phyloP scores from a whole-genome alignment of 2,329 filamentous ascomycete genomes.

The Didymella arachidicola region DNA sequence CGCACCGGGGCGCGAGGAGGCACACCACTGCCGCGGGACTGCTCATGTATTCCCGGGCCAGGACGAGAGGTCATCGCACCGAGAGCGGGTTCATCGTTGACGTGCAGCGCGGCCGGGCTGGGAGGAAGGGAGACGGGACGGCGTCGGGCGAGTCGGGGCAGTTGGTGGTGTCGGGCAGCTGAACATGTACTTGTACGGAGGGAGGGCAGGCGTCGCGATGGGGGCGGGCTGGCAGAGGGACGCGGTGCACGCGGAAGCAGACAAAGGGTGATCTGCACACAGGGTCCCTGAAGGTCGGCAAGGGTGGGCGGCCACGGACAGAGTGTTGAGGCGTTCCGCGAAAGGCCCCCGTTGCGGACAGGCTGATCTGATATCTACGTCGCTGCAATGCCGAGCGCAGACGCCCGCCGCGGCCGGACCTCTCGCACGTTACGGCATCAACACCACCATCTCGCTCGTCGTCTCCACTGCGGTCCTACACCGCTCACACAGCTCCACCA shows the following conservation, averaged over 20 bases:
- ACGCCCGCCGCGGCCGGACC: slow-evolving; percentile 8
- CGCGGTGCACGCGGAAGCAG: slow-evolving; percentile 5
- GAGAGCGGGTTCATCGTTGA: slow-evolving; percentile 51
- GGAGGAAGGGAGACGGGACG: slow-evolving; percentile 27
- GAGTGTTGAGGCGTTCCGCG: slow-evolving; percentile 19
- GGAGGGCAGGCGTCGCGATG: background rate
- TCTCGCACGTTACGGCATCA: slow-evolving; percentile 16
- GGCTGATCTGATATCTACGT: slow-evolving; percentile 6
- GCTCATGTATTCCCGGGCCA: slow-evolving; percentile 51
- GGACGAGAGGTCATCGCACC: slow-evolving; percentile 56
- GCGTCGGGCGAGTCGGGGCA: slow-evolving; percentile 17
- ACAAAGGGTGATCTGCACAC: slow-evolving; percentile 13
- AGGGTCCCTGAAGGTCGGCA: slow-evolving; percentile 7
- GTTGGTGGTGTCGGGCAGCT: slow-evolving; percentile 19
- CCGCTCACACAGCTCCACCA: slow-evolving; percentile 48
- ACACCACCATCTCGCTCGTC: slow-evolving; percentile 23
- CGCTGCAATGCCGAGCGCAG: slow-evolving; percentile 13
- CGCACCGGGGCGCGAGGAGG: slow-evolving; percentile 40
- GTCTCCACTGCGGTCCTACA: slow-evolving; percentile 28
- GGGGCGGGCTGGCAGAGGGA: background rate
- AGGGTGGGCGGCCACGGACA: slow-evolving; percentile 17
- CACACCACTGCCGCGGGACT: slow-evolving; percentile 46
- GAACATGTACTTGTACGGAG: slow-evolving; percentile 2
- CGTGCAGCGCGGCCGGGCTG: slow-evolving; percentile 37
- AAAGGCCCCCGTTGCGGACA: slow-evolving; percentile 1